Base-by-base conservation (phyloP, 2,329 filamentous ascomycete species). In the Cercospora sp. region DNA sequence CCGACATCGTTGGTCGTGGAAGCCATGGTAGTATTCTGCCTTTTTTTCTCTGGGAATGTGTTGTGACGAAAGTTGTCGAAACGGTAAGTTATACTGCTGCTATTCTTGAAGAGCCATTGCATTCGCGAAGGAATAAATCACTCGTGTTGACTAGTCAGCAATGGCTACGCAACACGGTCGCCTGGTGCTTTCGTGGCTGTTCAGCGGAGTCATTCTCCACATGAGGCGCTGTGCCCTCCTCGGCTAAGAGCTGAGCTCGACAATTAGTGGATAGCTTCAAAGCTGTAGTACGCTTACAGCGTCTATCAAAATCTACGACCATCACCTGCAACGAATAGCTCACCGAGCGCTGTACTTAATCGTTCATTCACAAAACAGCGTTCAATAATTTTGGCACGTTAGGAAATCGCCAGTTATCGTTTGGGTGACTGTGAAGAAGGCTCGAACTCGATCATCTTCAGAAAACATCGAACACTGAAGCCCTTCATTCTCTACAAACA, bases 201-300 rank as follows among this genome's bases (percentile, higher is more conserved):
- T 32, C 28, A 59, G 55, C 30, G 30, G 55, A 59, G 55, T 37
- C 28, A 34, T 18, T 34, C 55, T 59, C 55, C 55, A 34, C 55
- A 28, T 30, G 26, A 59, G 16, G 55, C 30, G 30, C 12, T 24
- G 28, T 18, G 16, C 55, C 55, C 55, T 59, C 55, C 55, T 59
- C 55, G 55, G 55, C 28, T 59, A 37, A 59, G 28, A 59, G 55
- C 55, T 59, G 28, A 59, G 55, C 55, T 59, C 18, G n/a, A 24
- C 30, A 8, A 12, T n/a, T n/a, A 16, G 37, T 43, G 37, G 37
- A n/a, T 34, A 32, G 32, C 28, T 58, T 58, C 55, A 21, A 58
- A 34, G 55, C 55, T 34, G 16, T n/a, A 13, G 10, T 10, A 13
- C 9, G 16, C 55, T 58, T 26, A 26, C 49, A 53, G 21, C 5